Conservation (phyloP, 2,329 filamentous ascomycete species). For the Aspergillus calidoustus region DNA sequence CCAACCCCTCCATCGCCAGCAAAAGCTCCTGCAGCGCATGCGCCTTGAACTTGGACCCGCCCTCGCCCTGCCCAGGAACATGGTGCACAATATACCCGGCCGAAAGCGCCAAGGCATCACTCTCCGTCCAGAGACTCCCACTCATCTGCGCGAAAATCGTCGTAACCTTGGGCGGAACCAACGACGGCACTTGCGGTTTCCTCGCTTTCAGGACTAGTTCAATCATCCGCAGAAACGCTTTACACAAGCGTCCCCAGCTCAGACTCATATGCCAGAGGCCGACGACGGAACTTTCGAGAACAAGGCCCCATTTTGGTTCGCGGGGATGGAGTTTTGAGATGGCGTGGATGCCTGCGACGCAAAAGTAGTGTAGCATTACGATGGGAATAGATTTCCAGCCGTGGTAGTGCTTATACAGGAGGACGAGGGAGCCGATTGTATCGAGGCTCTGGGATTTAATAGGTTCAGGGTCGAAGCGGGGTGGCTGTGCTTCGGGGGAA, state of each 20-base stretch:
- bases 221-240: slow-evolving; percentile 30
- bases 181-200: slow-evolving; percentile 13
- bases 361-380: slow-evolving; percentile 33
- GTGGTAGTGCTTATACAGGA: slow-evolving; percentile 27
- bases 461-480: slow-evolving; percentile 13
- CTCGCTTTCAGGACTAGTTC: slow-evolving; percentile 24
- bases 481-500: not conserved
- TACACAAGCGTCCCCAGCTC: slow-evolving; percentile 31
- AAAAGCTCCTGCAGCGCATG: slow-evolving; percentile 19
- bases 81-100: slow-evolving; percentile 30
- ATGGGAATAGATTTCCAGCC: slow-evolving; percentile 31
- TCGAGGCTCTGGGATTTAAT: slow-evolving; percentile 24
- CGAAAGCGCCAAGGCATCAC: slow-evolving; percentile 25
- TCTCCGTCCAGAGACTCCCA: slow-evolving; percentile 24
- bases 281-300: slow-evolving; percentile 29
- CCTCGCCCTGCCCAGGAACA: slow-evolving; percentile 1
- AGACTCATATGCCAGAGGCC: slow-evolving; percentile 33
- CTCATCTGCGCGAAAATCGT: slow-evolving; percentile 25
- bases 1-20: slow-evolving; percentile 15
- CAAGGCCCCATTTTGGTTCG: slow-evolving; percentile 27
- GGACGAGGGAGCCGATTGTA: slow-evolving; percentile 25
- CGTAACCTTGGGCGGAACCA: slow-evolving; percentile 23
- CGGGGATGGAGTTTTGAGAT: slow-evolving; percentile 20
- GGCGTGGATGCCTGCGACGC: slow-evolving; percentile 27
- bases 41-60: slow-evolving; percentile 2